Conservation (phyloP, 805 yeast species). For the Lipomyces yamanashiensis region DNA sequence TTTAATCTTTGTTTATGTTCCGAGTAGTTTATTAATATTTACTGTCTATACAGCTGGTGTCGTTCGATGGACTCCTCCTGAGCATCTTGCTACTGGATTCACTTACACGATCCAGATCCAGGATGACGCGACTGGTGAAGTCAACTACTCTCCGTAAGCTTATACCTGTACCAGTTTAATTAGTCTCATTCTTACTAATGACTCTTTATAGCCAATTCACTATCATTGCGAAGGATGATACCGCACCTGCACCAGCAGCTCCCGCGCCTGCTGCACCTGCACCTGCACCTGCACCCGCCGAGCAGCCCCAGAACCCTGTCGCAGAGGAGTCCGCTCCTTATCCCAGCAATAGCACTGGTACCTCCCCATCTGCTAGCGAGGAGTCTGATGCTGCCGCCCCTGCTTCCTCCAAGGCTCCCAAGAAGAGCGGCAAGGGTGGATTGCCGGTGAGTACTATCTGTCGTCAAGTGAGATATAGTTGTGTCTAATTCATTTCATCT, state of each 20-base stretch:
- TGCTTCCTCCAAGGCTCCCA: background rate
- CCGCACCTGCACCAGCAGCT: constrained; percentile 6
- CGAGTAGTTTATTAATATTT: background rate
- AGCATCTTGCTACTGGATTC: constrained; percentile 40
- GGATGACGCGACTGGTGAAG: constrained; percentile 41
- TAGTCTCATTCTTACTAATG: background rate
- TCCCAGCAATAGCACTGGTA: constrained; percentile 1
- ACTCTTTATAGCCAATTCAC: constrained; percentile 15
- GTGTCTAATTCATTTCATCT: background rate
- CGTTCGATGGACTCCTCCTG: constrained; percentile 47
- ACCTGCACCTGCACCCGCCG: background rate
- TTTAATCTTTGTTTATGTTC: background rate
- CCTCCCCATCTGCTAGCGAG: background rate
- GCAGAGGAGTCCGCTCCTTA: constrained; percentile 8
- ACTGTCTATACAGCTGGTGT: constrained; percentile 41
- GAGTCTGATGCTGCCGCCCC: background rate
- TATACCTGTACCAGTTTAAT: background rate
- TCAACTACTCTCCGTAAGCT: constrained; percentile 45
- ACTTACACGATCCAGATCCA: constrained; percentile 46
- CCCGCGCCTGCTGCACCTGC: background rate
- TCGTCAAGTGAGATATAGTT: background rate
- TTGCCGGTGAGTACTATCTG: background rate
- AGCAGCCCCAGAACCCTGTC: background rate
- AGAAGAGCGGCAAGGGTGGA: constrained; percentile 14
- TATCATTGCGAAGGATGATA: constrained; percentile 17